A percentile compares a stretch with the other conserved stretches of the same genome.
phyloP scores from a whole-genome alignment of 176 grass and related monocot genomes.

The Dendrocalamus sinicus region DNA sequence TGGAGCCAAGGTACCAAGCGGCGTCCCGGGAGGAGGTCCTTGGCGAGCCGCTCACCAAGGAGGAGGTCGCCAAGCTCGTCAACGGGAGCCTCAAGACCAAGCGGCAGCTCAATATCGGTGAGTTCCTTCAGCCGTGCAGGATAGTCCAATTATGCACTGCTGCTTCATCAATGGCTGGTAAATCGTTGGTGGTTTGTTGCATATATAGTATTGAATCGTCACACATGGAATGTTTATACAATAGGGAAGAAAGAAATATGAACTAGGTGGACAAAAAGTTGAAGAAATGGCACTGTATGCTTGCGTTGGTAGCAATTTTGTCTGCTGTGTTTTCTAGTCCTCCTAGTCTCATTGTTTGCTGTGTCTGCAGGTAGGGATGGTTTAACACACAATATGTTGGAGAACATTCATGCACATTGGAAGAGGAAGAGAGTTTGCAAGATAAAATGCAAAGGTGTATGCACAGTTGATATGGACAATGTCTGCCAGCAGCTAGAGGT shows the following conservation, averaged over 20 bases:
- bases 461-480: constrained; percentile 96
- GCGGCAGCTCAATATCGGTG: constrained; percentile 87
- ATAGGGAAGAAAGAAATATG: background rate
- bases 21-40: constrained; percentile 75
- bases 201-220: background rate
- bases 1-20: constrained; percentile 71
- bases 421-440: constrained; percentile 98
- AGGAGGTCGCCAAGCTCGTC: constrained; percentile 65
- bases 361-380: constrained; percentile 76
- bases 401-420: constrained; percentile 92
- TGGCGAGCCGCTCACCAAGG: constrained; percentile 76
- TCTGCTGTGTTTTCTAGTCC: background rate
- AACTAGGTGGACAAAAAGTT: background rate
- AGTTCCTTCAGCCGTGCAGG: constrained; percentile 5
- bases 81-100: constrained; percentile 66
- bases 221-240: background rate
- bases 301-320: background rate
- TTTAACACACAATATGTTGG: constrained; percentile 95
- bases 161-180: background rate
- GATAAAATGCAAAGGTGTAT: constrained; percentile 96
- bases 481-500: constrained; percentile 88
- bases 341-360: background rate
- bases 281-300: background rate
- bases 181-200: background rate
- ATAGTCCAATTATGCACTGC: background rate